These are phyloP conservation scores for Aspergillus piperis DNA, from an alignment of 2,329 filamentous ascomycete genomes.

Conservation along the genomic window DNA sequence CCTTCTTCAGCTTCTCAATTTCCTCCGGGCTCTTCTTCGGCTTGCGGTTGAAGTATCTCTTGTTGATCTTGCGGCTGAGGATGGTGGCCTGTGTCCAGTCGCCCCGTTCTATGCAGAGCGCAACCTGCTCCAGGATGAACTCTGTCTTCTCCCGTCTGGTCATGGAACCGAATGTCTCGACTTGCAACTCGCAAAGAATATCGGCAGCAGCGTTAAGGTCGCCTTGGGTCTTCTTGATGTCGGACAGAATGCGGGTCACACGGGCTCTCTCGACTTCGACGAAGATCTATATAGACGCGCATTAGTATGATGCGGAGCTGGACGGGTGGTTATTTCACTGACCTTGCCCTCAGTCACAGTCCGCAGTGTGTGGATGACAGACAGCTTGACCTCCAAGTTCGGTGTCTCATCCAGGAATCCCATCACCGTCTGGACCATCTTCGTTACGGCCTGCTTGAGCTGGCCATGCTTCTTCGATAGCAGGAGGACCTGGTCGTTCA, in stretches of 20 bases:
- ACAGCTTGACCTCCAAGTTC: conserved; percentile 81
- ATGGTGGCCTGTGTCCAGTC: conserved; percentile 97
- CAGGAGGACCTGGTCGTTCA: conserved; percentile 94
- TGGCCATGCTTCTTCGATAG: conserved; percentile 99
- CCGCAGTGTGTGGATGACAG: conserved; percentile 89
- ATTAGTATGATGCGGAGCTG: not conserved
- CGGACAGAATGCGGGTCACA: conserved; percentile 89
- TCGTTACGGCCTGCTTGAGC: conserved; percentile 97
- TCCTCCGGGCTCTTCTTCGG: conserved; percentile 88
- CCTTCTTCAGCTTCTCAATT: conserved; percentile 86
- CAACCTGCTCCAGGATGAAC: conserved; percentile 94
- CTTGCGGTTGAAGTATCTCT: conserved; percentile 84
- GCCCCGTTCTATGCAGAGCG: conserved; percentile 88
- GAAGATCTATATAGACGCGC: conserved; percentile 67
- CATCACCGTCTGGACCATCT: conserved; percentile 98
- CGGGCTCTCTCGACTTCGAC: conserved; percentile 97
- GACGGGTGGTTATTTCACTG: conserved; percentile 23
- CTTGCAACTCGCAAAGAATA: conserved; percentile 94
- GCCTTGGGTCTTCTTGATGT: conserved; percentile 96
- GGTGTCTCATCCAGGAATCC: conserved; percentile 84
- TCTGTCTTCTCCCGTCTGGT: conserved; percentile 96
- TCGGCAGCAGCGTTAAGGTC: conserved; percentile 88
- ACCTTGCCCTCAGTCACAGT: conserved; percentile 98
- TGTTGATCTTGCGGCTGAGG: conserved; percentile 95
- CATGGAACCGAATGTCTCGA: conserved; percentile 99